Evolutionary conservation across 2,329 filamentous ascomycete genomes (phyloP).

Genomic region (Chaetomiaceae sp.): DNA sequence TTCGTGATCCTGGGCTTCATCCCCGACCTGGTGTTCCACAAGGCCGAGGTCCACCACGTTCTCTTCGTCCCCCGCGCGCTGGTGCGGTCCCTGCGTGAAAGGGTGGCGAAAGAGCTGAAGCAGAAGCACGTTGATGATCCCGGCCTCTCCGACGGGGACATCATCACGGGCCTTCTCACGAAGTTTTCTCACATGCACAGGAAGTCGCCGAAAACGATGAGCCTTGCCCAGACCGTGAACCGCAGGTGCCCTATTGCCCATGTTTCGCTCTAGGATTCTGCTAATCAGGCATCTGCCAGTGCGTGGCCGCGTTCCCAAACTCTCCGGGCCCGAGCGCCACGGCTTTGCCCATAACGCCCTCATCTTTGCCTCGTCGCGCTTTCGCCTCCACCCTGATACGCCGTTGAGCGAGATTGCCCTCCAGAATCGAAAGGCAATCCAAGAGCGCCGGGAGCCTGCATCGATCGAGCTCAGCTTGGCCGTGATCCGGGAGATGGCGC

Average conservation of each 20-base stretch:
- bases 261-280: no score
- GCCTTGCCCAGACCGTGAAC: neutral
- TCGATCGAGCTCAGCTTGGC: neutral
- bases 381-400: neutral
- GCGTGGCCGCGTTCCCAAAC: neutral
- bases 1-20: neutral
- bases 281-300: no score
- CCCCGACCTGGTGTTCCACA: neutral
- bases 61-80: neutral
- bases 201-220: neutral
- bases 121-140: neutral
- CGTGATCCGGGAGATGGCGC: neutral
- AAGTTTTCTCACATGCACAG: neutral
- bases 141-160: neutral
- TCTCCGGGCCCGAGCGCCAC: neutral
- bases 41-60: neutral
- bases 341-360: neutral
- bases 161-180: neutral
- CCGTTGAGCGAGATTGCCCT: neutral
- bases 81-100: neutral
- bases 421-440: neutral
- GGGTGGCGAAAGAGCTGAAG: neutral
- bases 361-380: neutral
- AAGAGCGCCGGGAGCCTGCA: neutral
- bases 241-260: no score